Evolutionary conservation across 345 rosid genomes (phyloP), one percentile per base, ranked within the genome.

Genomic region (Camelina hispida): DNA sequence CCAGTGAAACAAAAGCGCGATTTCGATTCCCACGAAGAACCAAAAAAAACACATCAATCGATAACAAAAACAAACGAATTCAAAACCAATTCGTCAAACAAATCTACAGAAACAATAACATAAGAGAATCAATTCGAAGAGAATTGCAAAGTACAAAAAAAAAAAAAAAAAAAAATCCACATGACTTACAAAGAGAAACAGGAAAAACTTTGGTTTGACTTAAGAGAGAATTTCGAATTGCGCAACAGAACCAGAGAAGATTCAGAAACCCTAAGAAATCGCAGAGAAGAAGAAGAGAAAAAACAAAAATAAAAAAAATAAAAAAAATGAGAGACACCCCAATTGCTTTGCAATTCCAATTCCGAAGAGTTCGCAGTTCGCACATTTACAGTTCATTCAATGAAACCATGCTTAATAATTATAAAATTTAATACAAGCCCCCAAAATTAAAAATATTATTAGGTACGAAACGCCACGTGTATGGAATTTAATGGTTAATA

Each of bases 241-340:
- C 20, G 69, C 1, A 51, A 60, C 1, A 32, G 60, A 55, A 47
- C 62, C 30, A 9, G 37, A 34, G 76, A 69, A 57, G 72, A 30
- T 62, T 30, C 48, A 65, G 67, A 71, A 71, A 77, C 72, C 80
- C 80, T 71, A 66, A 59, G 76, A 71, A 71, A 11, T 78, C 68
- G 72, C 81, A 52, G 68, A 69, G 63, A 77, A 10, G 69, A 25
- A 74, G 15, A 37, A 10, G 69, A 67, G 40, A 28, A 15, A 56
- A 7, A 10, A 4, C 37, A n/a, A 15, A 7, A 25, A 62, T 4
- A 1, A 18, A 18, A 0, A 22, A 37, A 14, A 9, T 0, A 16
- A 23, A 68, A 1, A 60, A 37, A 52, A 16, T 51, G 76, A 55
- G 62, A 55, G 40, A 66, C 28, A 25, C 28, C 68, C 15, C 6